Base-by-base conservation (phyloP, 768 basidiomycete species). In the Lentinula guzmanii region DNA sequence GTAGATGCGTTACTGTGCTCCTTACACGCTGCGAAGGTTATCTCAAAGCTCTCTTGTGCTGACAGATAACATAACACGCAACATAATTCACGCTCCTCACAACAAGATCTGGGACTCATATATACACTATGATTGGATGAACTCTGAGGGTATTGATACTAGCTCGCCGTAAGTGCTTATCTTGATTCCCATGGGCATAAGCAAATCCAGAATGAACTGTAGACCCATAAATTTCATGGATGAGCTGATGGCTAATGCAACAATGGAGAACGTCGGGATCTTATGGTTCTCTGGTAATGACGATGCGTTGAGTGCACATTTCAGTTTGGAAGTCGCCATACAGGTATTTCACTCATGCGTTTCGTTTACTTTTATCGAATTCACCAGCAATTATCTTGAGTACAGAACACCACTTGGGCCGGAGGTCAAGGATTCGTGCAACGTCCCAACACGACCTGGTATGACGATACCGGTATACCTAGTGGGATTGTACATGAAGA, bases 221-320 rank as follows among this genome's bases (percentile, higher is more conserved):
- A 87, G 86, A 64, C 81, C 87, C 4, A 86, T 86, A 77, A 77
- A 73, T 24, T 88, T 87, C 70, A 72, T 90, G 34, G 76, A 79
- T 0, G 86, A 86, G 33, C 77, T 89, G n/a, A 86, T 87, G 4
- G 79, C 83, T 11, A 89, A 89, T 62, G 81, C 83, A 21, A 79
- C 86, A 0, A 75, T 74, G 1, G 79, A 79, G 5, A 70, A 75
- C 28, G 70, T 90, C 28, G 73, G 75, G 1, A 71, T 89, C n/a
- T 72, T 89, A 9, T 69, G 89, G 15, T 89, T 74, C 68, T 87
- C 87, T 28, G 89, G 83, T 13, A 90, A 90, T 65, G 84, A 88
- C 63, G 89, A 90, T 69, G 74, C 83, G 6, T 81, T 89, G 24
- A 74, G 88, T 52, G 75, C 86, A 1, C 88, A 89, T 66, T 74